phyloP scores from a whole-genome alignment of 2,329 filamentous ascomycete genomes.

The Calonectria leucothoes region DNA sequence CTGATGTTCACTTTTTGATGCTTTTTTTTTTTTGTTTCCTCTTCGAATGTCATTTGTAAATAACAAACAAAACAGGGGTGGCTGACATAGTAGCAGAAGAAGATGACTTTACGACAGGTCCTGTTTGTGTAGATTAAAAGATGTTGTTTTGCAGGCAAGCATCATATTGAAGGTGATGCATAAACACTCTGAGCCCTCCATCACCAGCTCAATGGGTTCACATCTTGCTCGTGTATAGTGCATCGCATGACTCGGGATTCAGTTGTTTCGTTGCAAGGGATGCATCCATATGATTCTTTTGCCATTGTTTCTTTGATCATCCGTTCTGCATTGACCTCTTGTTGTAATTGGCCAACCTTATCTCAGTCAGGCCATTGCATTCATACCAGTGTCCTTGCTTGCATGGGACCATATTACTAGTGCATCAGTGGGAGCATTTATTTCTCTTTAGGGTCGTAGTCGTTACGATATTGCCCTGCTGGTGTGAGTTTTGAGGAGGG shows the following conservation, averaged over 20 bases:
- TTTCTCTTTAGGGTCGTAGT: not conserved
- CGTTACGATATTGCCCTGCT: not conserved
- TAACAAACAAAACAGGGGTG: too few species aligned
- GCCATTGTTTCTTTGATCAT: not conserved
- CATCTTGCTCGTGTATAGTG: not conserved
- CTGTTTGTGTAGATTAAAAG: not conserved
- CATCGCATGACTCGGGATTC: not conserved
- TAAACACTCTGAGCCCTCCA: not conserved
- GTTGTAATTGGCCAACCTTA: not conserved
- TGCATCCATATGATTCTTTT: not conserved
- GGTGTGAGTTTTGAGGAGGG: not conserved
- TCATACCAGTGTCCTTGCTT: not conserved
- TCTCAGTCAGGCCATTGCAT: not conserved
- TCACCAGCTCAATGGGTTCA: not conserved
- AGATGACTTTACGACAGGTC: not conserved
- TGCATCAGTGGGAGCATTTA: not conserved
- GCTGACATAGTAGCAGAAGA: not conserved
- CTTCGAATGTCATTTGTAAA: not conserved
- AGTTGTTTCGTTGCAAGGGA: not conserved
- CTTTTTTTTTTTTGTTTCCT: not conserved
- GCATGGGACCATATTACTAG: not conserved
- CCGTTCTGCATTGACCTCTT: not conserved
- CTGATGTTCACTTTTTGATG: slow-evolving; percentile 19
- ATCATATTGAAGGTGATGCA: not conserved
- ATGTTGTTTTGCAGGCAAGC: not conserved